These are phyloP conservation scores for Barnettozyma vustinii DNA, from an alignment of 805 yeast species.

Conservation along the genomic window DNA sequence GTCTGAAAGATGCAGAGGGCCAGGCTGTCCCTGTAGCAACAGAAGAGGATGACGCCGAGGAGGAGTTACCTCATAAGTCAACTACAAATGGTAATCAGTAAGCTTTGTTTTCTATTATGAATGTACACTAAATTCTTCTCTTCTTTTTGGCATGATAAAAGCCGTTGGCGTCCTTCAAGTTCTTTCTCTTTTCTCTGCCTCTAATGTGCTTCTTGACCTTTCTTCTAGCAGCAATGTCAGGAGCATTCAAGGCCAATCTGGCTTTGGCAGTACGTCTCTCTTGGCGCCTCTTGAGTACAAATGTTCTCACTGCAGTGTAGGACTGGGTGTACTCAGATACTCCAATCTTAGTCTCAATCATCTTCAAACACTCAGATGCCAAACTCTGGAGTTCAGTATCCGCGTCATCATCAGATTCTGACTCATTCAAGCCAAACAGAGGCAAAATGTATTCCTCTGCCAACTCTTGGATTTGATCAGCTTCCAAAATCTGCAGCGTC, in stretches of 20 bases:
- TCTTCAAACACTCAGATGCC: slow-evolving; percentile 60
- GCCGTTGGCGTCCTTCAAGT: slow-evolving; percentile 71
- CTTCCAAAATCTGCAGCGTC: slow-evolving; percentile 44
- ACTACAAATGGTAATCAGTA: slow-evolving; percentile 1
- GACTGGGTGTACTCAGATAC: slow-evolving; percentile 58
- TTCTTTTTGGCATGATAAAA: slow-evolving; percentile 62
- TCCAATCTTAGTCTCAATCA: slow-evolving; percentile 67
- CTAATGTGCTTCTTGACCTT: slow-evolving; percentile 72
- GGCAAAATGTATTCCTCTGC: slow-evolving; percentile 51
- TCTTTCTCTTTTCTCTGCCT: slow-evolving; percentile 71
- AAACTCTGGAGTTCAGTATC: slow-evolving; percentile 47
- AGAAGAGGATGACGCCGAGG: slow-evolving; percentile 1
- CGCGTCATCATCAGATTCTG: slow-evolving; percentile 38
- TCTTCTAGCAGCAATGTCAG: slow-evolving; percentile 75
- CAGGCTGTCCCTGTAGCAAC: not conserved
- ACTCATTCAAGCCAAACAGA: slow-evolving; percentile 43
- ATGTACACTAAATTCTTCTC: slow-evolving; percentile 7
- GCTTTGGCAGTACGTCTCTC: slow-evolving; percentile 76
- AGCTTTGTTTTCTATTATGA: not conserved
- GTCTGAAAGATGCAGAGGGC: slow-evolving; percentile 4
- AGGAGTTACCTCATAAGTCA: slow-evolving; percentile 22
- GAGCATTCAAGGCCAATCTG: slow-evolving; percentile 68
- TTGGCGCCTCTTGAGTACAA: slow-evolving; percentile 55
- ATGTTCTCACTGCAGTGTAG: slow-evolving; percentile 58
- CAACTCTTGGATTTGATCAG: slow-evolving; percentile 34